Base-by-base conservation (phyloP, 768 basidiomycete species). In the Serendipita vermifera region DNA sequence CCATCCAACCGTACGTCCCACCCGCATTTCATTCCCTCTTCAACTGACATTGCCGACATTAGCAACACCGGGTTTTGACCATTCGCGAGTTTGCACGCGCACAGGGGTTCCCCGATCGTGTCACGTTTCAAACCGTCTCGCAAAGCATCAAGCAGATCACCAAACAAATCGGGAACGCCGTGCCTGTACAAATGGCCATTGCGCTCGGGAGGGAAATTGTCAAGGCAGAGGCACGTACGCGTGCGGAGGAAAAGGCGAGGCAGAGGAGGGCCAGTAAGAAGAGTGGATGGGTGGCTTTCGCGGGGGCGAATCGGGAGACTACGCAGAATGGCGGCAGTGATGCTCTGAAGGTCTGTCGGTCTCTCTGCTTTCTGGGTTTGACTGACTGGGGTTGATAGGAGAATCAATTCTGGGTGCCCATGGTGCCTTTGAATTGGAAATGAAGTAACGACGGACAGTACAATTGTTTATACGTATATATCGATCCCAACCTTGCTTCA, bases 71-170 rank as follows among this genome's bases (percentile, higher is more conserved):
- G 6, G 79, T 87, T 60, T 68, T 87, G 4, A 83, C 83, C 0
- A 80, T 88, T 22, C 76, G 87, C 3, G 87, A 89, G 64, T 71
- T 85, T 13, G 87, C 86, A 5, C 72, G 87, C 38, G 82, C 84
- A 0, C 87, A 90, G 69, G 87, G 87, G 0, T 86, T 90, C 64
- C 83, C 86, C 0, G 87, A 90, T 60, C 68, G 74, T 62, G 87
- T 86, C 57, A 67, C 76, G 0, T 88, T 90, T 59, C 63, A 75
- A 55, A 70, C 83, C 0, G 59, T 72, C 5, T 68, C 73, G 13
- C 62, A 77, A 36, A 77, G 74, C 38, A 74, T 87, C 13, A 71
- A 77, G 29, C 85, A 80, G 1, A 85, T 86, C 58, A 58, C 56
- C 15, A 11, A 56, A 46, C 40, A 3, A 32, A 32, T 46, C 33